phyloP scores from a whole-genome alignment of 148 eudicot genomes.

The Simmondsia chinensis region DNA sequence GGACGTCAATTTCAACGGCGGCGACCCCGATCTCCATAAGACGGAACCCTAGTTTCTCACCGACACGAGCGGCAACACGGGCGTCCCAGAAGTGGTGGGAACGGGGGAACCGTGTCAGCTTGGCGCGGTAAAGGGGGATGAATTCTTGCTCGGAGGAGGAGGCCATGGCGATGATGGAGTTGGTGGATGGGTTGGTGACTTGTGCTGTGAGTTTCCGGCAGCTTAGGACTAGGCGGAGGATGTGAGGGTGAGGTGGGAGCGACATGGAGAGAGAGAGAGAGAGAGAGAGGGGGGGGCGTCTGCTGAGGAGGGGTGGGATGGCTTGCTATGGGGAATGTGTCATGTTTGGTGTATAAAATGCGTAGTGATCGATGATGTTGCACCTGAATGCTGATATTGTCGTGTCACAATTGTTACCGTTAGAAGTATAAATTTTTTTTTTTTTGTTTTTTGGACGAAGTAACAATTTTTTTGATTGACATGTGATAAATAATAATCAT shows the following conservation, averaged over 20 bases:
- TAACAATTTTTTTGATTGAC: no score
- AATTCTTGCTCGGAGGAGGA: slow-evolving; percentile 72
- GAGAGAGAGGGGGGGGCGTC: no score
- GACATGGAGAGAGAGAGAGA: neutral
- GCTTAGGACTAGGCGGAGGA: slow-evolving; percentile 41
- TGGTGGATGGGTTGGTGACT: slow-evolving; percentile 35
- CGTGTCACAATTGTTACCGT: no score
- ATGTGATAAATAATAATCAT: no score
- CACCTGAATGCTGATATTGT: no score
- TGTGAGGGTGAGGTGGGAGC: slow-evolving; percentile 18
- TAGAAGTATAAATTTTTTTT: no score
- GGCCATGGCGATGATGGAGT: slow-evolving; percentile 70
- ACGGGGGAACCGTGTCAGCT: slow-evolving; percentile 41
- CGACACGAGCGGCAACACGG: slow-evolving; percentile 38
- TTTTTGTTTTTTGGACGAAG: no score
- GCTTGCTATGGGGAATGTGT: no score
- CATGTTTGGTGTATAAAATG: no score
- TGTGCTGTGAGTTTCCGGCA: slow-evolving; percentile 70
- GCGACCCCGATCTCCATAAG: slow-evolving; percentile 39
- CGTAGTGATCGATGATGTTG: no score
- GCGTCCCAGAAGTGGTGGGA: slow-evolving; percentile 42
- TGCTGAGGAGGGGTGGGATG: no score
- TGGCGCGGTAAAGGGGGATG: slow-evolving; percentile 29
- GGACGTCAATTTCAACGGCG: slow-evolving; percentile 27
- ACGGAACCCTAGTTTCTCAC: slow-evolving; percentile 65